Percentiles rank a stretch among this genome's conserved stretches.
Evolutionary conservation across 2,329 filamentous ascomycete species (phyloP).

Genomic region (Grosmannia huntii): DNA sequence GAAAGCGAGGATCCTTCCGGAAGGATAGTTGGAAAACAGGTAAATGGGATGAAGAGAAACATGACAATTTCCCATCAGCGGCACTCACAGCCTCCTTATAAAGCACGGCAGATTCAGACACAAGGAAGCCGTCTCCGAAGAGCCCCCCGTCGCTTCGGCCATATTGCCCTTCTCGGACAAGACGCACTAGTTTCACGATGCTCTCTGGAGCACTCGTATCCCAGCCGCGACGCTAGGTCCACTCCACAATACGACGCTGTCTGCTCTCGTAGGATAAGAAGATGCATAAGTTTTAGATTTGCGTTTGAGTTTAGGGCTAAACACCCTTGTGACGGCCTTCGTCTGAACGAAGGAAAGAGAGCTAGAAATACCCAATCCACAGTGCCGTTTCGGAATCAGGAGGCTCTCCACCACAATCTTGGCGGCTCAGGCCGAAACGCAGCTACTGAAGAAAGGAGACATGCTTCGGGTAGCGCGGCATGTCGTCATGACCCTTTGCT

Average conservation of each 20-base stretch:
- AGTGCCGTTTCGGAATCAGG: not conserved
- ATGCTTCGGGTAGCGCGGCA: not conserved
- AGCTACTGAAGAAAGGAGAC: not conserved
- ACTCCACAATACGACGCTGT: not conserved
- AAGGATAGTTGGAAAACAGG: not conserved
- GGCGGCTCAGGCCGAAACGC: not conserved
- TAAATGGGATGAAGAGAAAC: not conserved
- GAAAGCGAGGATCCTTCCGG: constrained; percentile 2
- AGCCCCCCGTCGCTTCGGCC: not conserved
- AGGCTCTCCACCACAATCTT: not conserved
- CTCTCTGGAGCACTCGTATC: not conserved
- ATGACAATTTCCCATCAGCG: not conserved
- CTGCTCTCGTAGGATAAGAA: not conserved
- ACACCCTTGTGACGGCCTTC: not conserved
- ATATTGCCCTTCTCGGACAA: not conserved
- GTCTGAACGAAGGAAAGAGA: not conserved
- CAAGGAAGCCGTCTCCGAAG: too few relatives aligned
- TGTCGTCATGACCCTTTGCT: too few relatives aligned
- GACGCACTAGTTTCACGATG: not conserved
- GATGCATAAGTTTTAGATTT: not conserved
- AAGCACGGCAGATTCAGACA: not conserved
- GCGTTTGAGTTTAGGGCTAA: not conserved
- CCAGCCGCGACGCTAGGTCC: not conserved
- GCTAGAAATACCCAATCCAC: too few relatives aligned
- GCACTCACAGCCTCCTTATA: not conserved